Evolutionary conservation across 441 rosid genomes (phyloP).

Genomic region (Populus hybrid): DNA sequence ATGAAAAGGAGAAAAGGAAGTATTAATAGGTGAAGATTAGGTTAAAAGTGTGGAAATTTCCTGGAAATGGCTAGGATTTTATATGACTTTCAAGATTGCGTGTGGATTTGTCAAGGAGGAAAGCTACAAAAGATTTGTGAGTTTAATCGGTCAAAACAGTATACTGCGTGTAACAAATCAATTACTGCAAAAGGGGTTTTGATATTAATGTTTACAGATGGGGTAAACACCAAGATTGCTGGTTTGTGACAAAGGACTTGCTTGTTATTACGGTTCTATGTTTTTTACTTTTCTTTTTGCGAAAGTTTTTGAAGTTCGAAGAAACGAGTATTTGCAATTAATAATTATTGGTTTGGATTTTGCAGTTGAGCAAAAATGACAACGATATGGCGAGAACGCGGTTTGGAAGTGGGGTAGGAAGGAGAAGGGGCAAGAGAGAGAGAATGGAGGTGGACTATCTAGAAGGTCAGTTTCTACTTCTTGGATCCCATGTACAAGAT

Average conservation of each 20-base stretch:
- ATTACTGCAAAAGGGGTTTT: too few species aligned
- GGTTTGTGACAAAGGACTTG: background rate
- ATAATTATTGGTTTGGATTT: too few species aligned
- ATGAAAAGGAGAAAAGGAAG: slow-evolving; percentile 13
- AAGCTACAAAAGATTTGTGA: background rate
- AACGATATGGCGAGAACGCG: slow-evolving; percentile 45
- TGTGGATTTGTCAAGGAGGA: slow-evolving; percentile 56
- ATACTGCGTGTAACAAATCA: too few species aligned
- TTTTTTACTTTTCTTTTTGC: background rate
- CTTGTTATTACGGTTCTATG: too few species aligned
- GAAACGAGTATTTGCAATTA: background rate
- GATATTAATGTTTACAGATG: background rate
- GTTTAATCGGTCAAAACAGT: background rate
- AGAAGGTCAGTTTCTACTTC: slow-evolving; percentile 23
- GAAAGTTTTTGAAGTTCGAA: background rate
- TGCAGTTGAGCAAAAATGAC: too few species aligned
- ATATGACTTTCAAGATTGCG: slow-evolving; percentile 28
- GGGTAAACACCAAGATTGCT: background rate
- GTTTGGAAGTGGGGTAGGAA: slow-evolving; percentile 20
- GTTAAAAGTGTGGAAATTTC: slow-evolving; percentile 39
- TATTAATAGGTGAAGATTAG: slow-evolving; percentile 13
- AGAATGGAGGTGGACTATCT: slow-evolving; percentile 16
- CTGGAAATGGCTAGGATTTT: slow-evolving; percentile 30
- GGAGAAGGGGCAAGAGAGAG: slow-evolving; percentile 17
- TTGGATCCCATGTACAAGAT: background rate